These are phyloP conservation scores for Cordyceps farinosa DNA, from an alignment of 2,329 filamentous ascomycete species.

Conservation along the genomic window DNA sequence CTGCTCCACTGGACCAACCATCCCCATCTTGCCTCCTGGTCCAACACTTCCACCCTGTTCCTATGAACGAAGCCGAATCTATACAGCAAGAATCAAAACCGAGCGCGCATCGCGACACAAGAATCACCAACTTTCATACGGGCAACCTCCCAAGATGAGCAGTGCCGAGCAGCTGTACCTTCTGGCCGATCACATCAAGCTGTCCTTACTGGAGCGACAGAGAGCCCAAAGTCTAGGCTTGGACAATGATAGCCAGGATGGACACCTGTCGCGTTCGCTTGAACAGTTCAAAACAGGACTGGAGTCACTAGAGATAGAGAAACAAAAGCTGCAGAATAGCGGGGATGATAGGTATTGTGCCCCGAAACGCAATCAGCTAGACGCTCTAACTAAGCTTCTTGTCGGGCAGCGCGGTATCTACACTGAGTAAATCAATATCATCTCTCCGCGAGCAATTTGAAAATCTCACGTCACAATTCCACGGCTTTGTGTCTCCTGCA, in stretches of 20 bases:
- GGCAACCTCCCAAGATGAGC: neutral
- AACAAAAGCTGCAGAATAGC: conserved; percentile 58
- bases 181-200: conserved; percentile 93
- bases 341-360: conserved; percentile 57
- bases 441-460: conserved; percentile 70
- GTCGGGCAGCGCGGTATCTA: conserved; percentile 39
- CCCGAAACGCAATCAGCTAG: neutral
- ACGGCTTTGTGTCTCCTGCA: conserved; percentile 55
- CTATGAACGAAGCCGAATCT: neutral
- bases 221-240: conserved; percentile 78
- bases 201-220: conserved; percentile 88
- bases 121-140: too few relatives aligned
- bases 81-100: neutral
- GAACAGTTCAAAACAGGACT: conserved; percentile 83
- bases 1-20: neutral
- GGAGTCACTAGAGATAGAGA: conserved; percentile 62
- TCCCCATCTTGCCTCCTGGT: neutral
- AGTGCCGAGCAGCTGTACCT: conserved; percentile 78
- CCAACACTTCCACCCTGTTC: neutral
- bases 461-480: conserved; percentile 77
- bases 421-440: conserved; percentile 61
- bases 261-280: conserved; percentile 82
- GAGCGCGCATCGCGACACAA: neutral
- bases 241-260: conserved; percentile 76
- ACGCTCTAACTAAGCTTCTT: neutral